These are phyloP conservation scores for Tolypocladium amazonense DNA, from an alignment of 2,329 filamentous ascomycete species.

Conservation along the genomic window DNA sequence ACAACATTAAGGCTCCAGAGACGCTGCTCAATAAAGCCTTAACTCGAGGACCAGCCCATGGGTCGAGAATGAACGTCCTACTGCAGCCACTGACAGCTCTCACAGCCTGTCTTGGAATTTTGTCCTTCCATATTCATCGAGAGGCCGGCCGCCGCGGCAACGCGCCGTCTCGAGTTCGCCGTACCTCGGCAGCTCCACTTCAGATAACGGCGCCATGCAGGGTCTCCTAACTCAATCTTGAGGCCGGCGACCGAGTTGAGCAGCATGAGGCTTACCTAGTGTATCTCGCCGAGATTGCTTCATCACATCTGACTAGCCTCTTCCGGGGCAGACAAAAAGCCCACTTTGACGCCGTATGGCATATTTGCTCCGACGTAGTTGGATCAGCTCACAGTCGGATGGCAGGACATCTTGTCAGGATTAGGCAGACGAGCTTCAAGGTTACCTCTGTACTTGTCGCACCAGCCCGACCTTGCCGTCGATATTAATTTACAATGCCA, in stretches of 20 bases:
- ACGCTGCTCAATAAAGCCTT: no score
- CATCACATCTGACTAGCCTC: not conserved
- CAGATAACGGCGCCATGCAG: slow-evolving; percentile 12
- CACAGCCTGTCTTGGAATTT: no score
- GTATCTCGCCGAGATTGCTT: slow-evolving; percentile 19
- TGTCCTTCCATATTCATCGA: not conserved
- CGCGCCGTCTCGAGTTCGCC: slow-evolving; percentile 3
- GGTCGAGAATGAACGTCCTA: no score
- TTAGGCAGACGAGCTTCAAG: not conserved
- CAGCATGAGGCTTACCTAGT: slow-evolving; percentile 9
- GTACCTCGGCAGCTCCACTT: slow-evolving; percentile 17
- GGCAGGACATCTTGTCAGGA: not conserved
- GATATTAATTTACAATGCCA: not conserved
- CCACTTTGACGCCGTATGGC: not conserved
- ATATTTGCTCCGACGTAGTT: not conserved
- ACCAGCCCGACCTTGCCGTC: not conserved
- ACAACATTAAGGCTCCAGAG: no score
- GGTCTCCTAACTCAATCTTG: slow-evolving; percentile 23
- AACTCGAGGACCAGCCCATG: no score
- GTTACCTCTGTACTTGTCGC: not conserved
- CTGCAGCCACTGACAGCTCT: no score
- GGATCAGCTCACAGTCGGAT: not conserved
- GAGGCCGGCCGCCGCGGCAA: not conserved
- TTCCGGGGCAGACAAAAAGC: not conserved
- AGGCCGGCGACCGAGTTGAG: slow-evolving; percentile 21